Evolutionary conservation across 2,329 filamentous ascomycete species (phyloP).

Genomic region (Epichloe hybrida): DNA sequence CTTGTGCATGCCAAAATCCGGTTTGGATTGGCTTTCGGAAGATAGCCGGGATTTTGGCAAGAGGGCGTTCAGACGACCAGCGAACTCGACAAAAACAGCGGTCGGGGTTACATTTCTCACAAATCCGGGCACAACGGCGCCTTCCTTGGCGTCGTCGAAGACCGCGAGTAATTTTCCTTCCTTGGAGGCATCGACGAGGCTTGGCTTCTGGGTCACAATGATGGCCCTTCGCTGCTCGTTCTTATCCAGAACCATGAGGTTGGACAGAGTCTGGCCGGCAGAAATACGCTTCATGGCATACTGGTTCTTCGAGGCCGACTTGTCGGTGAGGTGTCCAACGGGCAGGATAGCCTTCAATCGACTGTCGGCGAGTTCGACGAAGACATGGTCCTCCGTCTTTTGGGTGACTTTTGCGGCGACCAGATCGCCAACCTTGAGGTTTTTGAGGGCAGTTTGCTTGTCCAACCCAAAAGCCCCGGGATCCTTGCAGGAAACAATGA

Average conservation of each 20-base stretch:
- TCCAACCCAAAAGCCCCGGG: slow-evolving; percentile 61
- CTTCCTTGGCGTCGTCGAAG: slow-evolving; percentile 59
- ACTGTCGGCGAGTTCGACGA: slow-evolving; percentile 61
- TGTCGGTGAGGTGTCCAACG: slow-evolving; percentile 71
- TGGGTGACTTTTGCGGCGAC: slow-evolving; percentile 71
- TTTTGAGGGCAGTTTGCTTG: slow-evolving; percentile 63
- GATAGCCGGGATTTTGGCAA: slow-evolving; percentile 68
- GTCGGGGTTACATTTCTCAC: slow-evolving; percentile 72
- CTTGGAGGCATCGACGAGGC: slow-evolving; percentile 62
- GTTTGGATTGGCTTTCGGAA: slow-evolving; percentile 50
- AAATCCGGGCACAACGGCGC: slow-evolving; percentile 60
- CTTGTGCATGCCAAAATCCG: slow-evolving; percentile 67
- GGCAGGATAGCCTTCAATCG: slow-evolving; percentile 68
- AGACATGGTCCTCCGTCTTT: slow-evolving; percentile 62
- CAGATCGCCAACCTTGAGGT: slow-evolving; percentile 57
- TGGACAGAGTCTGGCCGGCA: slow-evolving; percentile 68
- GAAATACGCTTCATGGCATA: slow-evolving; percentile 68
- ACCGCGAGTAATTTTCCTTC: slow-evolving; percentile 56
- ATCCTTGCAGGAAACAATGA: slow-evolving; percentile 90
- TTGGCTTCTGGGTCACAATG: slow-evolving; percentile 69
- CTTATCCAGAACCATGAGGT: slow-evolving; percentile 81
- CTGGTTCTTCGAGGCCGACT: slow-evolving; percentile 63
- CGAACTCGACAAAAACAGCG: slow-evolving; percentile 81
- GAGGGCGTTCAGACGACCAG: slow-evolving; percentile 60
- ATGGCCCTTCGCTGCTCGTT: slow-evolving; percentile 64